Conservation (phyloP, 2,329 filamentous ascomycete species). For the Macrophomina phaseolina region DNA sequence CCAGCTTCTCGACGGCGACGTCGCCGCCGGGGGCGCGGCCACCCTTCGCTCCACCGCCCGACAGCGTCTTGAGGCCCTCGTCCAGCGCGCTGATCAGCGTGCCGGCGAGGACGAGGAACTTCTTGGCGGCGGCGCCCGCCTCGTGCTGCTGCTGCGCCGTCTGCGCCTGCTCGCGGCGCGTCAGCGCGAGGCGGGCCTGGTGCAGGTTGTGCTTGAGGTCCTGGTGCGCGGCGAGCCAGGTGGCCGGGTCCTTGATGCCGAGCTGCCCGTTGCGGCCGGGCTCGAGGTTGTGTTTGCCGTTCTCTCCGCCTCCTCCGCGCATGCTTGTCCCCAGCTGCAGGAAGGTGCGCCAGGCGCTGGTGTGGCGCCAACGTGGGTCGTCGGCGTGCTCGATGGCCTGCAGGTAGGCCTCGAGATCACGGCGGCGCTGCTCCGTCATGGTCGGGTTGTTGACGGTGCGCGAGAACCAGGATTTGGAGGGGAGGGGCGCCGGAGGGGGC, state of each 20-base stretch:
- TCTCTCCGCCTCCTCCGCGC: background rate
- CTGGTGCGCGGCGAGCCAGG: conserved; percentile 76
- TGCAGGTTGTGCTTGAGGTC: conserved; percentile 76
- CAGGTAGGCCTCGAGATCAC: conserved; percentile 73
- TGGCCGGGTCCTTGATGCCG: conserved; percentile 31
- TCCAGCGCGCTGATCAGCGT: conserved; percentile 68
- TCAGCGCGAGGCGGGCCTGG: conserved; percentile 69
- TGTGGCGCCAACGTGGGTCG: conserved; percentile 79
- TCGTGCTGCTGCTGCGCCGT: conserved; percentile 68
- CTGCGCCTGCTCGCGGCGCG: conserved; percentile 68
- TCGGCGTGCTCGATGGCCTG: conserved; percentile 72
- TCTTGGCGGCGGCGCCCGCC: conserved; percentile 76
- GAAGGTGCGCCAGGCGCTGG: conserved; percentile 74
- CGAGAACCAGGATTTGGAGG: conserved; percentile 77
- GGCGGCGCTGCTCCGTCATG: conserved; percentile 73
- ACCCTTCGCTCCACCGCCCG: conserved; percentile 37
- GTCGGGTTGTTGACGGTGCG: conserved; percentile 65
- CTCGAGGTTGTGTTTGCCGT: background rate
- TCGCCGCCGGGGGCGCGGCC: conserved; percentile 35
- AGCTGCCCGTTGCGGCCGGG: conserved; percentile 12
- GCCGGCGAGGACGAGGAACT: conserved; percentile 71
- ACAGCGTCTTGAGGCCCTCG: conserved; percentile 62
- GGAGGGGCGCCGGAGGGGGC: conserved; percentile 72
- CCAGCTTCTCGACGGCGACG: conserved; percentile 57
- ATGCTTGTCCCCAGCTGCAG: conserved; percentile 61